These are phyloP conservation scores for Dactylellina drechsleri DNA, from an alignment of 2,329 filamentous ascomycete genomes.

Conservation along the genomic window DNA sequence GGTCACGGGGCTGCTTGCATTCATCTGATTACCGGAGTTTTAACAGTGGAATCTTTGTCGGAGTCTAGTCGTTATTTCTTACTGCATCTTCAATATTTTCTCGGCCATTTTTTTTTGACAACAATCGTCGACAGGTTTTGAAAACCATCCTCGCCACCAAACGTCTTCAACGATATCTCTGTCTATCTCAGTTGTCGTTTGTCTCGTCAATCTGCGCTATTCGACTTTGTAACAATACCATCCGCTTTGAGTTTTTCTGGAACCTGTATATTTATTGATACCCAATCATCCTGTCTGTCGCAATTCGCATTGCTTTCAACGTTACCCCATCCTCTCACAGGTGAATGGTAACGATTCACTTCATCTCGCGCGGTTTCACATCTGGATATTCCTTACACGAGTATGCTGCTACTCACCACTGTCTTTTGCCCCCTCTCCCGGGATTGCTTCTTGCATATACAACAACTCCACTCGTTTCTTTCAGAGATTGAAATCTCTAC, in stretches of 20 bases:
- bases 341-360: slow-evolving; percentile 5
- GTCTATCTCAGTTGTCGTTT: not conserved
- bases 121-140: slow-evolving; percentile 27
- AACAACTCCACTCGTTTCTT: slow-evolving; percentile 34
- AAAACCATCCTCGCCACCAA: slow-evolving; percentile 22
- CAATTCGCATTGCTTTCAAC: slow-evolving; percentile 3
- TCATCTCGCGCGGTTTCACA: slow-evolving; percentile 11
- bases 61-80: slow-evolving; percentile 26
- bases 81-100: not conserved
- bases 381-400: slow-evolving; percentile 5
- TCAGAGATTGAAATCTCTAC: slow-evolving; percentile 29
- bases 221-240: slow-evolving; percentile 48
- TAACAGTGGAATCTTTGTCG: slow-evolving; percentile 42
- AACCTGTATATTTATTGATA: slow-evolving; percentile 53
- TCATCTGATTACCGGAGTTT: slow-evolving; percentile 37
- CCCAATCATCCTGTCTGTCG: slow-evolving; percentile 26
- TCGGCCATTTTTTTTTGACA: slow-evolving; percentile 2
- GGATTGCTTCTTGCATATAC: slow-evolving; percentile 14
- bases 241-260: not conserved
- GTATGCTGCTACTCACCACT: slow-evolving; percentile 2
- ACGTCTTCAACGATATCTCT: not conserved
- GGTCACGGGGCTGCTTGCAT: slow-evolving; percentile 27
- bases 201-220: slow-evolving; percentile 3
- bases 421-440: slow-evolving; percentile 10
- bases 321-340: not conserved